These are phyloP conservation scores for Carex parvula DNA, from an alignment of 176 grass and related monocot species.

Conservation along the genomic window DNA sequence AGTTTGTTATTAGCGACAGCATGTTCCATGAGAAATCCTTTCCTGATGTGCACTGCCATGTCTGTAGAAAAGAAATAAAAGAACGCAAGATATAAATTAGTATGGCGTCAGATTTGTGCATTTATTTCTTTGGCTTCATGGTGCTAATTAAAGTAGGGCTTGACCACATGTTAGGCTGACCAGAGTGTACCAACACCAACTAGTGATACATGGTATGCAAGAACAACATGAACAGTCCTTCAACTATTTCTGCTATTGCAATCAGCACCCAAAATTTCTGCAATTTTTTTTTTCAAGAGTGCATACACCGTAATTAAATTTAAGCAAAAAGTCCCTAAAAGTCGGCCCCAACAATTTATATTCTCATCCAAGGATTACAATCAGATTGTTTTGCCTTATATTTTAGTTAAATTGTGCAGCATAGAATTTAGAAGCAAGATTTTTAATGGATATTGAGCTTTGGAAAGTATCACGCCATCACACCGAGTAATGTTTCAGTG, in stretches of 20 bases:
- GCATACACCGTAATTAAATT: neutral
- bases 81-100: neutral
- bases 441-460: neutral
- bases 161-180: neutral
- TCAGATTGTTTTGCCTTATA: neutral
- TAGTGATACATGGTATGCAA: conserved; percentile 12
- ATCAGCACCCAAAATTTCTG: neutral
- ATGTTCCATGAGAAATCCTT: conserved; percentile 86
- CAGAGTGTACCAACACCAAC: neutral
- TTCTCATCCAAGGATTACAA: neutral
- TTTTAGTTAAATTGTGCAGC: neutral
- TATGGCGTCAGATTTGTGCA: neutral
- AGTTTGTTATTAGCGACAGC: conserved; percentile 73
- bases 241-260: neutral
- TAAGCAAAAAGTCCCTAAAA: neutral
- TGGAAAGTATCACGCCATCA: neutral
- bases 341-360: neutral
- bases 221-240: neutral
- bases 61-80: conserved; percentile 42
- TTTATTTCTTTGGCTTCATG: neutral
- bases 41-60: conserved; percentile 70
- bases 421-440: neutral
- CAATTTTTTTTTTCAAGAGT: neutral
- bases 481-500: neutral
- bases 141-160: neutral